phyloP scores from a whole-genome alignment of 305 asterid species.

The Solanum aculeatissimum region DNA sequence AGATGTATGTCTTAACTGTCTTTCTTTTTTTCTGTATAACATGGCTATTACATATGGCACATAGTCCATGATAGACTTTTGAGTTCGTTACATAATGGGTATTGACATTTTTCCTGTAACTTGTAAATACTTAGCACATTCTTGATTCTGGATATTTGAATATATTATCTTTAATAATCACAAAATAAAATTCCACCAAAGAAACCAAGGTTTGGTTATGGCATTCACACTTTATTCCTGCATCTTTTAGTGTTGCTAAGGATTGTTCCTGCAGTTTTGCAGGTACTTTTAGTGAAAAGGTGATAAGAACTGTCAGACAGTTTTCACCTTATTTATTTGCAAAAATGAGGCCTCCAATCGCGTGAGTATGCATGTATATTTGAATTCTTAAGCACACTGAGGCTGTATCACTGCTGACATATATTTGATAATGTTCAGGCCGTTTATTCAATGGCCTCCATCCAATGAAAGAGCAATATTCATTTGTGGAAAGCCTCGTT shows the following conservation, averaged over 20 bases:
- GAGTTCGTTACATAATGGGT: background rate
- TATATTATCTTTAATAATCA: background rate
- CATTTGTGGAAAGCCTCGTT: constrained; percentile 91
- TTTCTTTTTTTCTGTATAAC: background rate
- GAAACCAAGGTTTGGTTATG: background rate
- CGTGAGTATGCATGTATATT: constrained; percentile 32
- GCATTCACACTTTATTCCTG: background rate
- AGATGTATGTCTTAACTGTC: background rate
- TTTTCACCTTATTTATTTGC: constrained; percentile 94
- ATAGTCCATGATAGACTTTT: background rate
- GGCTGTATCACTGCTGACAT: background rate
- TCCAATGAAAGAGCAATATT: constrained; percentile 68
- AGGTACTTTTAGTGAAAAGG: constrained; percentile 86
- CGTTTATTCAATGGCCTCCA: constrained; percentile 94
- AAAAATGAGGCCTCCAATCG: constrained; percentile 88
- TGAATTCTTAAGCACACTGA: background rate
- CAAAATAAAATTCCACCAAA: background rate
- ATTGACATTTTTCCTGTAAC: background rate
- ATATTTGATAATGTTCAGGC: constrained; percentile 33
- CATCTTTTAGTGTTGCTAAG: constrained; percentile 11
- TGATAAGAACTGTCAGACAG: constrained; percentile 77
- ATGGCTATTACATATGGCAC: background rate
- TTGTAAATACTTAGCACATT: background rate
- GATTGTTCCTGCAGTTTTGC: constrained; percentile 60
- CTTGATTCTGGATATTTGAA: background rate